Evolutionary conservation across 306 rosid genomes (phyloP), one percentile per base, ranked within the genome.

Genomic region (Quillaja saponaria): DNA sequence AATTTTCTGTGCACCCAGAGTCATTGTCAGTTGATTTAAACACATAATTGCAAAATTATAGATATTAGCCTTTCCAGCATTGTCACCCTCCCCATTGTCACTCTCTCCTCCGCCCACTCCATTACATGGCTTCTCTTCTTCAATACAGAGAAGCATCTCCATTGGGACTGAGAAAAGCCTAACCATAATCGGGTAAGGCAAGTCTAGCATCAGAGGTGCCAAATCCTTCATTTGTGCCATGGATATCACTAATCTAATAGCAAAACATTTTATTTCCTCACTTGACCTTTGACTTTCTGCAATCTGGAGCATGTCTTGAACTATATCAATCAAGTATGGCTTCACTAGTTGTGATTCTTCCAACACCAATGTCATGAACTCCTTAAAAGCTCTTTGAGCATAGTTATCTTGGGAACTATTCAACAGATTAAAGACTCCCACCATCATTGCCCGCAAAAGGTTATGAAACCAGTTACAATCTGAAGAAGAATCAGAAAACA

Each of bases 371-470:
- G 40, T 71, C 1, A 53, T 18, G 18, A 79, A 58, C 47, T 79
- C 75, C 13, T 47, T 21, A 6, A 75, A 71, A 4, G 84, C 80
- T 20, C 9, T 63, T 9, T 18, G 50, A 47, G 61, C 69, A 52
- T 75, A 20, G n/a, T 40, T 51, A 1, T n/a, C 49, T 7, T 71
- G 69, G 31, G 3, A 62, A 10, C 66, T 49, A 6, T 68, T 69
- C 40, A 79, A 13, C n/a, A 79, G 55, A 13, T 64, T 0, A 33
- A 79, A 79, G 2, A 71, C 63, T 8, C 44, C 72, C 13, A 75
- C 63, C 84, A 79, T 75, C 62, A 75, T 16, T n/a, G 69, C 75
- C 21, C 84, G 55, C 10, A 79, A n/a, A 20, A 71, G 58, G 7
- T 75, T 78, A 54, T 79, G 84, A 35, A 79, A 79, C 14, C 61